These are phyloP conservation scores for Synchytrium microbalum DNA, from an alignment of 371 early-diverging fungal genomes.

Conservation along the genomic window DNA sequence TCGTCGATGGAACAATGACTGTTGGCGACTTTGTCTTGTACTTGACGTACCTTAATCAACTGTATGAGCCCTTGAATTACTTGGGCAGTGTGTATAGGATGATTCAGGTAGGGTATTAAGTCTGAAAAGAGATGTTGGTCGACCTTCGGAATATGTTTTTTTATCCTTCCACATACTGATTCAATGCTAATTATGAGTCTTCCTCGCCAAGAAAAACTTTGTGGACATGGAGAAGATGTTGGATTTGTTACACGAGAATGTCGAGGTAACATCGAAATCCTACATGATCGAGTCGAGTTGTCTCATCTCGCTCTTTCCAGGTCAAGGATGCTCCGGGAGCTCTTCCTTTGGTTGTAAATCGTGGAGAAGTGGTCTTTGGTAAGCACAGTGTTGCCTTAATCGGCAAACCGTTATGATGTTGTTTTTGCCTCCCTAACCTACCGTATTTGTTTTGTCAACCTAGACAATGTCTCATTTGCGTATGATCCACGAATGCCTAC, in stretches of 20 bases:
- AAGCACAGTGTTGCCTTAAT: not conserved
- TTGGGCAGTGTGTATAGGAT: slow-evolving; percentile 49
- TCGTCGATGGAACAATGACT: slow-evolving; percentile 53
- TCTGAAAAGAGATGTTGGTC: not conserved
- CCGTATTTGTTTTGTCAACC: too few species aligned
- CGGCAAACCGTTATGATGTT: not conserved
- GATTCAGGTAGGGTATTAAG: not conserved
- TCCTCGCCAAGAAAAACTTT: slow-evolving; percentile 58
- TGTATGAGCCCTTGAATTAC: slow-evolving; percentile 54
- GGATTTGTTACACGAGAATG: slow-evolving; percentile 65
- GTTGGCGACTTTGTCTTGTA: slow-evolving; percentile 85
- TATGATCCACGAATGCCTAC: slow-evolving; percentile 48
- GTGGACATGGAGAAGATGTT: slow-evolving; percentile 92
- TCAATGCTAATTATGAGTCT: too few species aligned
- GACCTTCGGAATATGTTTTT: slow-evolving; percentile 33
- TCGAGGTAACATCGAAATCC: too few species aligned
- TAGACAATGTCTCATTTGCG: slow-evolving; percentile 51
- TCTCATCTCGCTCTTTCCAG: too few species aligned
- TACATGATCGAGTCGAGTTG: too few species aligned
- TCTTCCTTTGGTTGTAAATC: slow-evolving; percentile 13
- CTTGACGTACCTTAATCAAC: slow-evolving; percentile 57
- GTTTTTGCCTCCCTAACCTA: not conserved
- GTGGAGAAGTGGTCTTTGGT: slow-evolving; percentile 26
- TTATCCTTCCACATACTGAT: slow-evolving; percentile 28
- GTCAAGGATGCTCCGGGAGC: slow-evolving; percentile 50